Conservation (phyloP, 768 basidiomycete genomes). For the Sistotremastrum niveocremeum region DNA sequence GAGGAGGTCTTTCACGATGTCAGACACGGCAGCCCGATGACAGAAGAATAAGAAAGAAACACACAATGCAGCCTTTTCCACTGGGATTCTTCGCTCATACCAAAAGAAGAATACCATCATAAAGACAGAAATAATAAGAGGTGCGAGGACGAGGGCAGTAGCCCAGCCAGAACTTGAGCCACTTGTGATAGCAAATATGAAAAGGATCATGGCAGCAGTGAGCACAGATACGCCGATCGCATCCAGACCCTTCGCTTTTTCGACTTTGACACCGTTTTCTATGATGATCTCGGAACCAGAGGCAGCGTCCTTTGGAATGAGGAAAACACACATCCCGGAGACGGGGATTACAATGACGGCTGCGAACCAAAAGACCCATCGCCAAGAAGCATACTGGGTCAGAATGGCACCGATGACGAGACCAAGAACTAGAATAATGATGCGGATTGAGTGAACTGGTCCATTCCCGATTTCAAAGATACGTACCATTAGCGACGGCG, state of each 20-base stretch:
- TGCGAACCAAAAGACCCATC: constrained; percentile 38
- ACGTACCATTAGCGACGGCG: constrained; percentile 30
- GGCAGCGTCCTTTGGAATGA: constrained; percentile 18
- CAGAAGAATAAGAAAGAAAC: constrained; percentile 2
- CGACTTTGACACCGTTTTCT: too few species aligned
- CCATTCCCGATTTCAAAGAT: not conserved
- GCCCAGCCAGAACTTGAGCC: constrained; percentile 39
- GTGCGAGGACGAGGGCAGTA: constrained; percentile 28
- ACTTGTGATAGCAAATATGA: constrained; percentile 25
- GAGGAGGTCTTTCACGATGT: constrained; percentile 27
- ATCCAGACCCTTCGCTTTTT: not conserved
- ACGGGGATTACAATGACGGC: constrained; percentile 25
- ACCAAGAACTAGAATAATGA: constrained; percentile 21
- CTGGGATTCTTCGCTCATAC: constrained; percentile 31
- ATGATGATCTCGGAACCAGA: too few species aligned
- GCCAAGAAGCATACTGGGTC: constrained; percentile 27
- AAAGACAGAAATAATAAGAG: constrained; percentile 32
- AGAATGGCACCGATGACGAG: constrained; percentile 31
- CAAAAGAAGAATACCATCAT: constrained; percentile 32
- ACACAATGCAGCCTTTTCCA: constrained; percentile 29
- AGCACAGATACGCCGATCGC: not conserved
- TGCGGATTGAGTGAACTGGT: not conserved
- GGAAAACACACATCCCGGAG: constrained; percentile 17
- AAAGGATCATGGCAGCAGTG: constrained; percentile 18
- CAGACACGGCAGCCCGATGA: too few species aligned